Conservation (phyloP, 2,329 filamentous ascomycete genomes). For the Alternaria consortialis region DNA sequence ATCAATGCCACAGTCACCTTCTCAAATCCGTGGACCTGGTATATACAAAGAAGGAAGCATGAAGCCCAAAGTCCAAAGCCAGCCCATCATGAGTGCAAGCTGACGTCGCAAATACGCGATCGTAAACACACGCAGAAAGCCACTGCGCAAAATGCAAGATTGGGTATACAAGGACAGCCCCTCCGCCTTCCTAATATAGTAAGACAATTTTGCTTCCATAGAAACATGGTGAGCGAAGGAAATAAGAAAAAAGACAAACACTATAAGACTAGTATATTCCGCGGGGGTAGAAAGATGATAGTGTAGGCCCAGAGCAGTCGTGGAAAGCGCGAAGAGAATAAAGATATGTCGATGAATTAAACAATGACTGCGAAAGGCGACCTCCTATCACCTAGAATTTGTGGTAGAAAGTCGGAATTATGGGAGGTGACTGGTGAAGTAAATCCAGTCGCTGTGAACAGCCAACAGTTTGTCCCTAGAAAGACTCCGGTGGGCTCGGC, state of each 20-base stretch:
- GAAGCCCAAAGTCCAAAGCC: constrained; percentile 7
- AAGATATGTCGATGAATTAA: constrained; percentile 21
- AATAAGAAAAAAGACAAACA: background rate
- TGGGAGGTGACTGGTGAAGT: background rate
- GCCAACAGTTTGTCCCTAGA: constrained; percentile 22
- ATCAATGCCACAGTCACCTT: background rate
- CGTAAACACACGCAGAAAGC: constrained; percentile 10
- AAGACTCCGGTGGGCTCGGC: constrained; percentile 84
- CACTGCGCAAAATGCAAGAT: constrained; percentile 29
- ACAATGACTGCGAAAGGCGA: constrained; percentile 16
- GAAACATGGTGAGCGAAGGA: background rate
- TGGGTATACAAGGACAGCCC: constrained; percentile 49
- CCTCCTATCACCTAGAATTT: background rate
- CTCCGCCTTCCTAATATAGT: constrained; percentile 27
- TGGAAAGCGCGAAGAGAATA: constrained; percentile 7
- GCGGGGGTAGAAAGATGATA: background rate
- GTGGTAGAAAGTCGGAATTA: constrained; percentile 11
- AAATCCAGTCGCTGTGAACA: background rate
- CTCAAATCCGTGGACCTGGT: constrained; percentile 8
- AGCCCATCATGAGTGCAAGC: constrained; percentile 5
- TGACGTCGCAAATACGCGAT: constrained; percentile 2
- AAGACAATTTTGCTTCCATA: constrained; percentile 22
- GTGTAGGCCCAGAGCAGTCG: background rate
- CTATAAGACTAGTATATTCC: background rate
- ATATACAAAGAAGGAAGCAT: constrained; percentile 37